phyloP scores from a whole-genome alignment of 2,329 filamentous ascomycete genomes.

The Botryotinia globosa region DNA sequence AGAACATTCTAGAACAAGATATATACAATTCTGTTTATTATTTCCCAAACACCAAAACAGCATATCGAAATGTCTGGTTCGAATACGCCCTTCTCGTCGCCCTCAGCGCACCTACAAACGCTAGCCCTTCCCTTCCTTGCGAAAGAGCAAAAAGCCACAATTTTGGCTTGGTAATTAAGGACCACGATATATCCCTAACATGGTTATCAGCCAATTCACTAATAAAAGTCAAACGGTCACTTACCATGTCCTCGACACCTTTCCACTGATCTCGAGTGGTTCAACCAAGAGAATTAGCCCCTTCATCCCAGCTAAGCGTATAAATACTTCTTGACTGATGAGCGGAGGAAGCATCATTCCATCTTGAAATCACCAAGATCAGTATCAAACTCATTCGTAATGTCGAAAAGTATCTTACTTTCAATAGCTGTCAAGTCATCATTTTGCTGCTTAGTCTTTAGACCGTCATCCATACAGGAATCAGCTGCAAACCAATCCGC shows the following conservation, averaged over 20 bases:
- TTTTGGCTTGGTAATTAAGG: background rate
- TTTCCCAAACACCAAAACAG: background rate
- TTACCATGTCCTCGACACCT: background rate
- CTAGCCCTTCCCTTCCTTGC: background rate
- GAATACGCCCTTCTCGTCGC: background rate
- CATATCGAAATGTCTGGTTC: background rate
- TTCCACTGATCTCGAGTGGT: background rate
- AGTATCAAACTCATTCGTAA: conserved; percentile 3
- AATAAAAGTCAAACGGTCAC: background rate
- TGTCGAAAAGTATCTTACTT: conserved; percentile 39
- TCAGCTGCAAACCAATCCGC: conserved; percentile 61
- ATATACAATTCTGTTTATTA: background rate
- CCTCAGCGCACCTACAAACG: background rate
- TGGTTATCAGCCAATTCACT: background rate
- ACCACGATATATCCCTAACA: background rate
- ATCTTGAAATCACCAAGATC: conserved; percentile 40
- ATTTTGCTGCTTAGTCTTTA: conserved; percentile 46
- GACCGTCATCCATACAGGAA: conserved; percentile 30
- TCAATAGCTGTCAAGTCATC: conserved; percentile 59
- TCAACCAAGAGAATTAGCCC: background rate
- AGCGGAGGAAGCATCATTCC: conserved; percentile 60
- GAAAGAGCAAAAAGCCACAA: background rate
- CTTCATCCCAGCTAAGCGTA: conserved; percentile 32
- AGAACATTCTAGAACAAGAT: background rate
- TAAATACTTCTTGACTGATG: conserved; percentile 53